Evolutionary conservation across 441 rosid genomes (phyloP).

Genomic region (Adansonia gregorii): DNA sequence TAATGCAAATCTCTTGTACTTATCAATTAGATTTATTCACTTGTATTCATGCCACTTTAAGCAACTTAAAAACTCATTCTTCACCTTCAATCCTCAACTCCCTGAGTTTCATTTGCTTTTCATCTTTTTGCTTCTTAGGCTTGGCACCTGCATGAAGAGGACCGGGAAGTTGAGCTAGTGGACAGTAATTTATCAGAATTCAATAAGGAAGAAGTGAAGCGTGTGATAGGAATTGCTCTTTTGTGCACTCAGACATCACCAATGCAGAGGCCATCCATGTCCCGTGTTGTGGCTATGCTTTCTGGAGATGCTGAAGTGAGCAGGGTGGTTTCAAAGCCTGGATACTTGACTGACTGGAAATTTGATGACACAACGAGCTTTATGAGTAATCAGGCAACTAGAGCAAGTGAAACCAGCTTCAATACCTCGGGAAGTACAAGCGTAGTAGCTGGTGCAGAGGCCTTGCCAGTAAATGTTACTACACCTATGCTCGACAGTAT

Average conservation of each 20-base stretch:
- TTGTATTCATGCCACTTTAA: not conserved
- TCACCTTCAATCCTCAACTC: not conserved
- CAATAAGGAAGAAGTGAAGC: constrained; percentile 49
- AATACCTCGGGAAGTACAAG: constrained; percentile 32
- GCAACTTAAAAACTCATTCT: not conserved
- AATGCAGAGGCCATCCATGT: constrained; percentile 60
- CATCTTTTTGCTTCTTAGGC: constrained; percentile 42
- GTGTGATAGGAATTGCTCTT: constrained; percentile 57
- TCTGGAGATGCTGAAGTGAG: constrained; percentile 59
- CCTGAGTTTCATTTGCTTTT: not conserved
- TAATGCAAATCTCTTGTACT: not conserved
- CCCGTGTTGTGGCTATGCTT: constrained; percentile 73
- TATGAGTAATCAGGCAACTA: constrained; percentile 26
- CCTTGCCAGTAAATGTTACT: not conserved
- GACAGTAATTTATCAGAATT: constrained; percentile 50
- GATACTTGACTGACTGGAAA: constrained; percentile 54
- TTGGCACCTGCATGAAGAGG: constrained; percentile 59
- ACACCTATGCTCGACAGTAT: constrained; percentile 37
- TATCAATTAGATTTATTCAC: not conserved
- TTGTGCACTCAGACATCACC: constrained; percentile 74
- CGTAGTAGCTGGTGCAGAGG: constrained; percentile 20
- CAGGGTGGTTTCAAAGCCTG: constrained; percentile 52
- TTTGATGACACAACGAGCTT: constrained; percentile 50
- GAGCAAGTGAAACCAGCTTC: constrained; percentile 27
- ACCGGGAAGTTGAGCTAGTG: constrained; percentile 44